phyloP scores from a whole-genome alignment of 371 early-diverging fungal genomes.

The Apophysomyces elegans region DNA sequence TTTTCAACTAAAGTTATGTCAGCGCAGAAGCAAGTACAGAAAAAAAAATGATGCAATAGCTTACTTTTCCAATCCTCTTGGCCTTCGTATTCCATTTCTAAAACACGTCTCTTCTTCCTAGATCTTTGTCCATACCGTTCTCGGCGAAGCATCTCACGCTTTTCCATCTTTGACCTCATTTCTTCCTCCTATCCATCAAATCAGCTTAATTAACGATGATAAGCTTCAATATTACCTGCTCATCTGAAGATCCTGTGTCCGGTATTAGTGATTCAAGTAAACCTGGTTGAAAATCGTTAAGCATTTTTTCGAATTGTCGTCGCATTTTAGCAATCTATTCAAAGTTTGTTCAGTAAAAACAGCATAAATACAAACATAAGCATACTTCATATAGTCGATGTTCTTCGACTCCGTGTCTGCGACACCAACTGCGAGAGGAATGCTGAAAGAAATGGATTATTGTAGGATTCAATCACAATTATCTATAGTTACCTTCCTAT shows the following conservation, averaged over 20 bases:
- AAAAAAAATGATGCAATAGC: not conserved
- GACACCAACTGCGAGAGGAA: conserved; percentile 67
- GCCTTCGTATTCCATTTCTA: conserved; percentile 25
- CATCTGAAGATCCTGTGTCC: conserved; percentile 12
- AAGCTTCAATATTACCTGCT: conserved; percentile 9
- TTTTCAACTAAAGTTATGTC: conserved; percentile 13
- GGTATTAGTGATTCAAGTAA: conserved; percentile 26
- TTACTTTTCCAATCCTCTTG: conserved; percentile 26
- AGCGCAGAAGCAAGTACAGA: not conserved
- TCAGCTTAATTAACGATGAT: no score
- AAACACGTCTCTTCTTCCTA: conserved; percentile 32
- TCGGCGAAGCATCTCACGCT: conserved; percentile 35
- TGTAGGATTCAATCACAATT: not conserved
- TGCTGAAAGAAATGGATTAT: conserved; percentile 22
- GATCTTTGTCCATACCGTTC: conserved; percentile 36
- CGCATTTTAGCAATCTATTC: conserved; percentile 51
- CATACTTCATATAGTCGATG: conserved; percentile 71
- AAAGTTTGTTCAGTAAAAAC: not conserved
- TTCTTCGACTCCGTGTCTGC: conserved; percentile 67
- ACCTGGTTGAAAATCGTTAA: conserved; percentile 53
- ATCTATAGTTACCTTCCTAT: conserved; percentile 32
- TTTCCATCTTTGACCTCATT: conserved; percentile 5
- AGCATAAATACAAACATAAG: not conserved
- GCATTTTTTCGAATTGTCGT: conserved; percentile 51
- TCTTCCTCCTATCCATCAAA: conserved; percentile 13